Evolutionary conservation across 345 rosid genomes (phyloP).

Genomic region (Iberis pinnata): DNA sequence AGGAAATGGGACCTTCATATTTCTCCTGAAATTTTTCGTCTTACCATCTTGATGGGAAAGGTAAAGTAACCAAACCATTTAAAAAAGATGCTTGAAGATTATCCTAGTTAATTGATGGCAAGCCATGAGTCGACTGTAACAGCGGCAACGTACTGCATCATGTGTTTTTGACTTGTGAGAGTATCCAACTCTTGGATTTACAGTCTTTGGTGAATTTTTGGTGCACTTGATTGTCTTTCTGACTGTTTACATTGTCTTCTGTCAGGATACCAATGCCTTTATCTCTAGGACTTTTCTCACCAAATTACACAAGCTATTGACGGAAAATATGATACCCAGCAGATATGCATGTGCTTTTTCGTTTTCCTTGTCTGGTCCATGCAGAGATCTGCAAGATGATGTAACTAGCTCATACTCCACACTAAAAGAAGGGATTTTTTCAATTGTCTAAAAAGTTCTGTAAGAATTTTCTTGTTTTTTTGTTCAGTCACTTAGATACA

Average conservation of each 20-base stretch:
- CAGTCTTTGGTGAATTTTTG: conserved; percentile 1
- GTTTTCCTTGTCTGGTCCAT: conserved; percentile 44
- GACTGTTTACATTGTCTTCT: conserved; percentile 14
- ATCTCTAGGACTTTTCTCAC: conserved; percentile 53
- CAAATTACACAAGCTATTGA: conserved; percentile 56
- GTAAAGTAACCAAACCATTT: conserved; percentile 33
- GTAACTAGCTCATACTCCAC: conserved; percentile 35
- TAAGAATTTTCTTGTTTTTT: conserved; percentile 19
- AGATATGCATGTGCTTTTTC: conserved; percentile 85
- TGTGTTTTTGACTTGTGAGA: conserved; percentile 15
- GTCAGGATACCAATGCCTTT: conserved; percentile 56
- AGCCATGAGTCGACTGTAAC: conserved; percentile 9
- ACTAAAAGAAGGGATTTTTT: conserved; percentile 3
- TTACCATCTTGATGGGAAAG: conserved; percentile 58
- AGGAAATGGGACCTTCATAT: conserved; percentile 90
- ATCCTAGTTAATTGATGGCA: conserved; percentile 3
- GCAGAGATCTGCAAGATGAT: conserved; percentile 54
- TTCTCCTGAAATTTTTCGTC: conserved; percentile 56
- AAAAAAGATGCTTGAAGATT: conserved; percentile 1
- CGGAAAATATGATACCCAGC: conserved; percentile 52
- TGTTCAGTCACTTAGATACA: conserved; percentile 54
- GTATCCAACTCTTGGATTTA: conserved; percentile 9
- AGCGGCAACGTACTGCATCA: conserved; percentile 8
- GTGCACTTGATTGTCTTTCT: conserved; percentile 19
- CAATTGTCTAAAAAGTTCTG: conserved; percentile 19